Percentiles rank a stretch among this genome's conserved stretches.
Evolutionary conservation across 2,329 filamentous ascomycete species (phyloP).

Genomic region (Fusarium dlaminii): DNA sequence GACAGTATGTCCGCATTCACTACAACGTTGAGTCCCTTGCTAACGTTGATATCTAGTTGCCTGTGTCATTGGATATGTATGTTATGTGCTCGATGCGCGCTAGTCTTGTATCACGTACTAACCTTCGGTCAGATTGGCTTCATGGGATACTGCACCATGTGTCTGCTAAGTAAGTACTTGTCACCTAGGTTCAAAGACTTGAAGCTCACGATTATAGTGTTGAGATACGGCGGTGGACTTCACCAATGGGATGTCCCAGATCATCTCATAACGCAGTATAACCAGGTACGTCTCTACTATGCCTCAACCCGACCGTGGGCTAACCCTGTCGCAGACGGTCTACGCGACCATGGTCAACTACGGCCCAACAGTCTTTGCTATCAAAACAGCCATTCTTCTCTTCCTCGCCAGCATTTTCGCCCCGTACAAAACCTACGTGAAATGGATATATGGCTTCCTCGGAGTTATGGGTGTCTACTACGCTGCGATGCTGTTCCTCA

Average conservation of each 20-base stretch:
- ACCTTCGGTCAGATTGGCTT: background rate
- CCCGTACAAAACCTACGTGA: constrained; percentile 24
- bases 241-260: constrained; percentile 30
- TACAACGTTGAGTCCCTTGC: fast-evolving
- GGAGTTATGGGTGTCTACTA: constrained; percentile 18
- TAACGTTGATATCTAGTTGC: background rate
- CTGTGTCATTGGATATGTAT: constrained; percentile 22
- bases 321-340: background rate
- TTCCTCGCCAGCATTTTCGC: constrained; percentile 20
- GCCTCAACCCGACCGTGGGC: fast-evolving
- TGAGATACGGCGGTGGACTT: constrained; percentile 19
- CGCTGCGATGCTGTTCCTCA: constrained; percentile 13
- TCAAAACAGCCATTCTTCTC: constrained; percentile 23
- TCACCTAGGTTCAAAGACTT: fast-evolving
- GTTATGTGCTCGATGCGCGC: fast-evolving
- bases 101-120: background rate
- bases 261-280: constrained; percentile 7
- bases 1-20: background rate
- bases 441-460: constrained; percentile 24
- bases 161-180: constrained; percentile 2
- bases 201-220: fast-evolving
- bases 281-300: background rate
- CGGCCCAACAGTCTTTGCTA: constrained; percentile 24
- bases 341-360: constrained; percentile 32
- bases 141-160: constrained; percentile 25